A percentile compares a stretch with the other conserved stretches of the same genome.
Evolutionary conservation across 139 green algal species (phyloP).

Genomic region (Asterochloris sp.): DNA sequence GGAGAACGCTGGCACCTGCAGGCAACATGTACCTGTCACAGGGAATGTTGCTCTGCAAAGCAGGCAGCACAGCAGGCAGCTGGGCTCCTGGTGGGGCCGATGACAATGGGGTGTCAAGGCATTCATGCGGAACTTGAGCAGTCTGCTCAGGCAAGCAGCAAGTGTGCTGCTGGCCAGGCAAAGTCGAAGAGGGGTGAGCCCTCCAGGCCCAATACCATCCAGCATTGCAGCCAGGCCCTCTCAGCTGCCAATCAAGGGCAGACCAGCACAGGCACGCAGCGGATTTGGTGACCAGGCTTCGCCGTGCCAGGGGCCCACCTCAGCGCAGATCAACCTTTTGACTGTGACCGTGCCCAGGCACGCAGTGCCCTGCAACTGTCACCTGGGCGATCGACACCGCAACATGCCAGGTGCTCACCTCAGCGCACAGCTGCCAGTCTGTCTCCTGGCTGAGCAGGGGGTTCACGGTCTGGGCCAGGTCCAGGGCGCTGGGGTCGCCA

Average conservation of each 20-base stretch:
- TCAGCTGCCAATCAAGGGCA: neutral
- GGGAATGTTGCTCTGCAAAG: neutral
- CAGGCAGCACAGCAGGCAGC: neutral
- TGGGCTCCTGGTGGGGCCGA: neutral
- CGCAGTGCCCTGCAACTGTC: neutral
- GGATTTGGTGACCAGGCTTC: neutral
- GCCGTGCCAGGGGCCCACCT: too few species aligned
- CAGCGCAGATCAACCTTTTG: neutral
- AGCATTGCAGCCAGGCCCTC: too few species aligned
- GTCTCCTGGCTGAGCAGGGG: constrained; percentile 6
- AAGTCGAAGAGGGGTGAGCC: too few species aligned
- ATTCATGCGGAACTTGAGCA: neutral
- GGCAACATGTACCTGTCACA: neutral
- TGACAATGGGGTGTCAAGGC: neutral
- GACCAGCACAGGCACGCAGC: neutral
- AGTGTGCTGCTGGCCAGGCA: neutral
- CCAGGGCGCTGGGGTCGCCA: neutral
- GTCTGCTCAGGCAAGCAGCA: neutral
- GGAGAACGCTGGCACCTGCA: constrained; percentile 7
- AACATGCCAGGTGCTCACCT: neutral
- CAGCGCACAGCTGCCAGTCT: constrained; percentile 13
- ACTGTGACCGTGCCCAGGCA: neutral
- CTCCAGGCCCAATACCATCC: too few species aligned
- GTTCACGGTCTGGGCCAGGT: neutral
- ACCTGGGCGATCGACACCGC: neutral